These are phyloP conservation scores for Microdochium trichocladiopsis DNA, from an alignment of 2,329 filamentous ascomycete species.

Conservation along the genomic window DNA sequence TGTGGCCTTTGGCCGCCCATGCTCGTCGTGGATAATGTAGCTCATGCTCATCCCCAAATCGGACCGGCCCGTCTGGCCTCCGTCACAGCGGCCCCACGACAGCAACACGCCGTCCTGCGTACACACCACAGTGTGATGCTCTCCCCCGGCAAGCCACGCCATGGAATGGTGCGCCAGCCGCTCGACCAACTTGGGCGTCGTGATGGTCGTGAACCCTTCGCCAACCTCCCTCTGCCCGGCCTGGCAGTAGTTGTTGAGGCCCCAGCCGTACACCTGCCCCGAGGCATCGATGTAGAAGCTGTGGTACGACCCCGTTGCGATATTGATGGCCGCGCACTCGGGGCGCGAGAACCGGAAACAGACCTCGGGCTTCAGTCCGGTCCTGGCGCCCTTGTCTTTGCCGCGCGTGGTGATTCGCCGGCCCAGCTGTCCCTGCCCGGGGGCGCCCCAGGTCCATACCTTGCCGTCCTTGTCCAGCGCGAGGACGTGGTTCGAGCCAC, in stretches of 20 bases:
- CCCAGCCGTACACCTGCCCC: constrained; percentile 62
- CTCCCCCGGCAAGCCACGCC: constrained; percentile 60
- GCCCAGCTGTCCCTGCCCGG: constrained; percentile 67
- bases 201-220: constrained; percentile 63
- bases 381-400: constrained; percentile 12
- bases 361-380: constrained; percentile 30
- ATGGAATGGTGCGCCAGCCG: constrained; percentile 59
- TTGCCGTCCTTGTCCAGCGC: constrained; percentile 63
- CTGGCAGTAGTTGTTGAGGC: constrained; percentile 67
- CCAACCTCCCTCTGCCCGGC: constrained; percentile 59
- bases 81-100: constrained; percentile 39
- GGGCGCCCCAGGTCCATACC: constrained; percentile 72
- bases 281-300: constrained; percentile 64
- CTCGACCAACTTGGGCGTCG: constrained; percentile 62
- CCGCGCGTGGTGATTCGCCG: constrained; percentile 44
- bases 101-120: constrained; percentile 33
- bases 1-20: too few relatives aligned
- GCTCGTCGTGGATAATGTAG: constrained; percentile 56
- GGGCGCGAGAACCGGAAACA: constrained; percentile 32
- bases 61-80: constrained; percentile 48
- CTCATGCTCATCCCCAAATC: constrained; percentile 46
- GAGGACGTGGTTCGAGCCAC: constrained; percentile 62
- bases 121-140: constrained; percentile 55
- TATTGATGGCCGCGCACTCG: constrained; percentile 41
- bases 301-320: constrained; percentile 61